phyloP scores from a whole-genome alignment of 164 flowering plant species.

The Dillenia turbinata region DNA sequence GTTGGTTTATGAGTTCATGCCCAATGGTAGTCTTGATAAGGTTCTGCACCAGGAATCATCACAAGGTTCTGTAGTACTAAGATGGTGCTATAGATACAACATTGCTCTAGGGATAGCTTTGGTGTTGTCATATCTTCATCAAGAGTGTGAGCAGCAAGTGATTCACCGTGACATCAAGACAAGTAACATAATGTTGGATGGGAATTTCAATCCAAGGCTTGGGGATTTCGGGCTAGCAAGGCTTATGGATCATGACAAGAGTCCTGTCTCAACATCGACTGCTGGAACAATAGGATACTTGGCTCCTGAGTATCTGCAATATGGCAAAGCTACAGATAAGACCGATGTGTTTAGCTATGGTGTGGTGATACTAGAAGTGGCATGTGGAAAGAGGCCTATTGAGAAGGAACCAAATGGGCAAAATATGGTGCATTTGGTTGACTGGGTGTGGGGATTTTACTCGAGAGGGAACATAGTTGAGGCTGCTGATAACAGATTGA shows the following conservation, averaged over 20 bases:
- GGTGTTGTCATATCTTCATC: slow-evolving; percentile 66
- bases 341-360: slow-evolving; percentile 91
- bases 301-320: slow-evolving; percentile 94
- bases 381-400: slow-evolving; percentile 89
- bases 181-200: slow-evolving; percentile 80
- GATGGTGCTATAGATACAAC: slow-evolving; percentile 61
- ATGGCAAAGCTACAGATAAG: slow-evolving; percentile 87
- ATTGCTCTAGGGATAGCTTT: slow-evolving; percentile 80
- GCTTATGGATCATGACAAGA: slow-evolving; percentile 86
- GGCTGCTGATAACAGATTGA: slow-evolving; percentile 68
- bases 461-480: slow-evolving; percentile 57
- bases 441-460: slow-evolving; percentile 81
- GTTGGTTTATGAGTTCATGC: slow-evolving; percentile 91
- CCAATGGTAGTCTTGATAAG: slow-evolving; percentile 76
- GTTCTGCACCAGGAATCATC: slow-evolving; percentile 47
- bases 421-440: slow-evolving; percentile 70
- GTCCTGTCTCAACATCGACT: slow-evolving; percentile 84
- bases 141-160: slow-evolving; percentile 92
- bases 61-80: slow-evolving; percentile 19
- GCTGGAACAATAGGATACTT: slow-evolving; percentile 97
- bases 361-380: slow-evolving; percentile 82
- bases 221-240: slow-evolving; percentile 92
- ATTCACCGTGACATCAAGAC: slow-evolving; percentile 90
- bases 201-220: slow-evolving; percentile 58
- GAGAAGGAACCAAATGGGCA: slow-evolving; percentile 45